Percentiles rank a stretch among this genome's conserved stretches.
Evolutionary conservation across 2,329 filamentous ascomycete genomes (phyloP).

Genomic region (Chaetoscypha palmicola): DNA sequence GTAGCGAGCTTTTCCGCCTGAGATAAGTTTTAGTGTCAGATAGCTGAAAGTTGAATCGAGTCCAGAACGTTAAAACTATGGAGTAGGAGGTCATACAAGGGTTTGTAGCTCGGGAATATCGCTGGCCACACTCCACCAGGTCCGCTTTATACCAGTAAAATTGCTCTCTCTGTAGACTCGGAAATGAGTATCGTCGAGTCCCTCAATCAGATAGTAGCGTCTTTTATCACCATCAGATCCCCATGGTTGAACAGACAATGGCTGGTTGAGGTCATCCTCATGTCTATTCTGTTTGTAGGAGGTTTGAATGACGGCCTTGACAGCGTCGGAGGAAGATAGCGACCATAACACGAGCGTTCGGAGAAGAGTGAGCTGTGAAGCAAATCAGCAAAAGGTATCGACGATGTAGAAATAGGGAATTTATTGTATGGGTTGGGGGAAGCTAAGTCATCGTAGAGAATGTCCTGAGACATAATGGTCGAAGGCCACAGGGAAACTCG

Average conservation of each 20-base stretch:
- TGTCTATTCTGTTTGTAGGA: conserved; percentile 84
- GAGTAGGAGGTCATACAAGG: conserved; percentile 3
- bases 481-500: no score
- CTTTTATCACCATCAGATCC: conserved; percentile 84
- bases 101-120: conserved; percentile 75
- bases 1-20: conserved; percentile 70
- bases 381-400: no score
- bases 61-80: no score
- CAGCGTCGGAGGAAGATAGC: conserved; percentile 75
- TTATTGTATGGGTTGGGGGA: no score
- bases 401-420: no score
- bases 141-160: conserved; percentile 63
- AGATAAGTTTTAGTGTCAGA: not conserved
- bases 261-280: conserved; percentile 72
- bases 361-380: conserved; percentile 75
- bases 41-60: not conserved
- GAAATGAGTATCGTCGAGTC: conserved; percentile 88
- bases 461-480: no score
- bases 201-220: conserved; percentile 89
- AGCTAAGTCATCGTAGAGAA: no score
- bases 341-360: conserved; percentile 83
- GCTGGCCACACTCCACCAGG: conserved; percentile 91
- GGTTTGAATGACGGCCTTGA: conserved; percentile 76
- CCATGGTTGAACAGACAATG: conserved; percentile 85
- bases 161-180: conserved; percentile 92